Base-by-base conservation (phyloP, 2,329 filamentous ascomycete species). In the Proliferodiscus dingleyae region DNA sequence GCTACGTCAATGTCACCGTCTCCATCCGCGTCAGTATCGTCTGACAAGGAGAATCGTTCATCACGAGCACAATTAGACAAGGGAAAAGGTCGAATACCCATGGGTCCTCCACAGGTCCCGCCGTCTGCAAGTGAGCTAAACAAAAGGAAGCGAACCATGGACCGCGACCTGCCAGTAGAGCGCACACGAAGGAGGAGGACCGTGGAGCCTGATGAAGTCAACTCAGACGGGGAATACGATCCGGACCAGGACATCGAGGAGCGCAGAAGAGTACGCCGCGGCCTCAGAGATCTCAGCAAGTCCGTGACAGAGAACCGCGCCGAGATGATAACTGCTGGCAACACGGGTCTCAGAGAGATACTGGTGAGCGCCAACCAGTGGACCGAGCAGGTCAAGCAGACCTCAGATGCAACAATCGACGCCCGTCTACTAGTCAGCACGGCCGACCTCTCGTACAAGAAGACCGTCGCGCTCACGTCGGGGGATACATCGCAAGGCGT, bases 371-470 rank as follows among this genome's bases (percentile, higher is more conserved):
- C 85, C 13, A 83, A 93, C 56, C 65, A 73, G 28, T 68, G 83
- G 11, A 82, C 84, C 50, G 72, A 73, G 45, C 73, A 80, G 55
- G 84, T 95, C 49, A 87, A 85, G 59, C 90, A 96, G 69, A 95
- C 93, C 0, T 81, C 83, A 2, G 93, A 97, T 64, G 93, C 93
- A 1, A 87, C 86, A 1, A 83, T 95, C 50, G 93, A 98, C 63
- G 89, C 91, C 0, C 81, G 87, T n/a, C 73, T 94, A 21, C 75
- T 97, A 3, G 85, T 95, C 39, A 82, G 78, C 52, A 82, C 87
- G 1, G 87, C 87, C 4, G 89, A 96, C 53, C 67, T 94, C 4
- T 84, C 86, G 0, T 83, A 85, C 58, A 87, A 87, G 56, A 89
- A 89, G 62, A 84, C 88, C 0, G 73, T 84, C 34, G 81, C 83